A percentile compares a stretch with the other conserved stretches of the same genome.
These are phyloP conservation scores for Yamadazyma oceani DNA, from an alignment of 1,139 yeast species.

Conservation along the genomic window DNA sequence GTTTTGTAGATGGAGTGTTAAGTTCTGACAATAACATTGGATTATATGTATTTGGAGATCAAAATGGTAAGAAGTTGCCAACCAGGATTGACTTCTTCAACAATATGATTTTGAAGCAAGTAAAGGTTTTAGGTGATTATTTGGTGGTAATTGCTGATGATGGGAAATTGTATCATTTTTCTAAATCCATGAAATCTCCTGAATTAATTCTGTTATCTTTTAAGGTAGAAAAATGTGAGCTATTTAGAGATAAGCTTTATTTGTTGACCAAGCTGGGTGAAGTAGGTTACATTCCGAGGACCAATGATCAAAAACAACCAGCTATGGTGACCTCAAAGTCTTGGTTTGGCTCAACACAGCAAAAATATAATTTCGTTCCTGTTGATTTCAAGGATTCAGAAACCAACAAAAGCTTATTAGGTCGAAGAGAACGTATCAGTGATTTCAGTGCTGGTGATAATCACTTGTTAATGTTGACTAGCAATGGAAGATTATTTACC, in stretches of 20 bases:
- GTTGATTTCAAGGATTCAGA: constrained; percentile 6
- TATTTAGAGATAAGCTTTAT: constrained; percentile 60
- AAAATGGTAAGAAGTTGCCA: constrained; percentile 49
- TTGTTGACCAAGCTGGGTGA: constrained; percentile 56
- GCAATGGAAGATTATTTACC: constrained; percentile 63
- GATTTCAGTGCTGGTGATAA: constrained; percentile 60
- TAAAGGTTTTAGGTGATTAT: constrained; percentile 48
- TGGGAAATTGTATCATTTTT: constrained; percentile 79
- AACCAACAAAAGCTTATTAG: constrained; percentile 15
- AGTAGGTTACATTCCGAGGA: constrained; percentile 50
- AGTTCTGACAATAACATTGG: constrained; percentile 30
- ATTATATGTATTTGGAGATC: constrained; percentile 40
- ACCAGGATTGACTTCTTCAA: constrained; percentile 65
- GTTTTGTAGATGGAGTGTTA: constrained; percentile 8
- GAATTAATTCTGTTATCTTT: constrained; percentile 34
- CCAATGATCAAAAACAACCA: constrained; percentile 12
- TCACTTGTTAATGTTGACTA: constrained; percentile 65
- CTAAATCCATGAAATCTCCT: constrained; percentile 27
- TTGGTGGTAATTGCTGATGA: constrained; percentile 64
- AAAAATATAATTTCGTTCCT: constrained; percentile 6
- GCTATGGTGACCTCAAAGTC: constrained; percentile 8
- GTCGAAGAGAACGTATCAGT: constrained; percentile 46
- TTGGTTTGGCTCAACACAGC: constrained; percentile 20
- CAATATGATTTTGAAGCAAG: constrained; percentile 55
- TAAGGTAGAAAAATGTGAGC: constrained; percentile 48